phyloP scores from a whole-genome alignment of 1,284 basidiomycete genomes.

The Ganoderma leucocontextum region DNA sequence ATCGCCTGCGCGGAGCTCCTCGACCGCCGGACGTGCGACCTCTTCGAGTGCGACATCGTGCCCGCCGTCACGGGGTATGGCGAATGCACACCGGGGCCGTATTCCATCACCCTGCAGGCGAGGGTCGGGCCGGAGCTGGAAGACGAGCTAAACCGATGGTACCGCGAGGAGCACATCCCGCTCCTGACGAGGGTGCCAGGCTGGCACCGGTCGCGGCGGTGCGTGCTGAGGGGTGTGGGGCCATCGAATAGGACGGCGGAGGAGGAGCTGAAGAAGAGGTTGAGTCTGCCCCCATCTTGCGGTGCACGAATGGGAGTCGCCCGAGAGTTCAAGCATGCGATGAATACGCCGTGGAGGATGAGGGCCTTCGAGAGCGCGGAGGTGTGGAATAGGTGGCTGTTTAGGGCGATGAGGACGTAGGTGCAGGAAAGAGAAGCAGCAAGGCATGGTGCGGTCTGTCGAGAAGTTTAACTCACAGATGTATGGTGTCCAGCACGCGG shows the following conservation, averaged over 20 bases:
- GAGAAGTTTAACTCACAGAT: too few species aligned
- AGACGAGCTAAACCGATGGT: constrained; percentile 52
- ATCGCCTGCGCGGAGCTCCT: constrained; percentile 56
- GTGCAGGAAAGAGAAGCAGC: background rate
- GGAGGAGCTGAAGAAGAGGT: constrained; percentile 17
- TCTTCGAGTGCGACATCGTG: constrained; percentile 40
- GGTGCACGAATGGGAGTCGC: constrained; percentile 45
- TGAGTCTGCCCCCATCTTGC: constrained; percentile 43
- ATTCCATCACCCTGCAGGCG: constrained; percentile 45
- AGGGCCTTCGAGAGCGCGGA: constrained; percentile 37
- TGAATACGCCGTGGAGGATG: constrained; percentile 44
- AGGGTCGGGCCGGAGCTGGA: constrained; percentile 46
- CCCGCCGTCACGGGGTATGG: constrained; percentile 41
- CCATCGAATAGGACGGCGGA: constrained; percentile 29
- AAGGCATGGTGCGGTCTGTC: too few species aligned
- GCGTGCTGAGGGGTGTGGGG: constrained; percentile 41
- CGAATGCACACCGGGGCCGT: constrained; percentile 41
- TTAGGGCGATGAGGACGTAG: constrained; percentile 35
- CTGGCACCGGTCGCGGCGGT: constrained; percentile 47
- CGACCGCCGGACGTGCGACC: constrained; percentile 60
- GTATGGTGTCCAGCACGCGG: too few species aligned
- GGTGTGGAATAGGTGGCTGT: constrained; percentile 32
- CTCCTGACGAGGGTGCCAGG: constrained; percentile 45
- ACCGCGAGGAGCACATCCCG: constrained; percentile 47
- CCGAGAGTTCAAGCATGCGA: constrained; percentile 39